These are phyloP conservation scores for Capronia epimyces DNA, from an alignment of 2,329 filamentous ascomycete genomes.

Conservation along the genomic window DNA sequence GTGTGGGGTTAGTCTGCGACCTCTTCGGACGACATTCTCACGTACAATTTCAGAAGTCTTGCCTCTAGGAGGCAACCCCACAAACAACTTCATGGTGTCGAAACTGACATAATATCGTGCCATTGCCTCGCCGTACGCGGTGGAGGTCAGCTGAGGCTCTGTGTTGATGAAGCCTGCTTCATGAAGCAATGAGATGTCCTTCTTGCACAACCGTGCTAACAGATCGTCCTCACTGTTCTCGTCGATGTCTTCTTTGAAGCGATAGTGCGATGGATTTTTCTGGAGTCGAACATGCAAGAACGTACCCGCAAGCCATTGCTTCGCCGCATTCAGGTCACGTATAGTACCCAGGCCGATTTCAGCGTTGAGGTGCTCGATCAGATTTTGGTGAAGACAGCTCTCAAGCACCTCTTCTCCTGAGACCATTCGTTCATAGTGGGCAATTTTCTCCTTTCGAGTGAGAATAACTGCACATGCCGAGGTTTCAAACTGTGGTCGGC, in stretches of 20 bases:
- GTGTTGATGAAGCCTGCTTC: conserved; percentile 53
- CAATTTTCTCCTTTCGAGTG: conserved; percentile 60
- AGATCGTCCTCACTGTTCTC: conserved; percentile 54
- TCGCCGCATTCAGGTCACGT: conserved; percentile 58
- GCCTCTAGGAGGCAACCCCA: conserved; percentile 57
- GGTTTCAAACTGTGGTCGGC: conserved; percentile 75
- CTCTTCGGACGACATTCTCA: conserved; percentile 7
- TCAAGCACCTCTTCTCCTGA: conserved; percentile 69
- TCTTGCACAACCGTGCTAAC: conserved; percentile 65
- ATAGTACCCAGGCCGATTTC: conserved; percentile 75
- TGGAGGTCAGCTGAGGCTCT: conserved; percentile 52
- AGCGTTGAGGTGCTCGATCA: conserved; percentile 79
- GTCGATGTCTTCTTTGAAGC: conserved; percentile 51
- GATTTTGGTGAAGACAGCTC: conserved; percentile 69
- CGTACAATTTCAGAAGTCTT: conserved; percentile 64
- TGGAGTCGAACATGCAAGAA: conserved; percentile 71
- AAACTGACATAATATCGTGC: conserved; percentile 75
- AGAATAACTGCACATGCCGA: conserved; percentile 74
- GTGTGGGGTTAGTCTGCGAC: conserved; percentile 3
- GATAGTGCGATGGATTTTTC: conserved; percentile 66
- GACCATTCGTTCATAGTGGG: conserved; percentile 66
- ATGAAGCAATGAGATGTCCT: conserved; percentile 61
- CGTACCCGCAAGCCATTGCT: conserved; percentile 68
- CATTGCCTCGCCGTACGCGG: conserved; percentile 73
- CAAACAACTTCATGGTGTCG: conserved; percentile 68